Base-by-base conservation (phyloP, 495 filamentous ascomycete genomes). In the Collariella sp. region DNA sequence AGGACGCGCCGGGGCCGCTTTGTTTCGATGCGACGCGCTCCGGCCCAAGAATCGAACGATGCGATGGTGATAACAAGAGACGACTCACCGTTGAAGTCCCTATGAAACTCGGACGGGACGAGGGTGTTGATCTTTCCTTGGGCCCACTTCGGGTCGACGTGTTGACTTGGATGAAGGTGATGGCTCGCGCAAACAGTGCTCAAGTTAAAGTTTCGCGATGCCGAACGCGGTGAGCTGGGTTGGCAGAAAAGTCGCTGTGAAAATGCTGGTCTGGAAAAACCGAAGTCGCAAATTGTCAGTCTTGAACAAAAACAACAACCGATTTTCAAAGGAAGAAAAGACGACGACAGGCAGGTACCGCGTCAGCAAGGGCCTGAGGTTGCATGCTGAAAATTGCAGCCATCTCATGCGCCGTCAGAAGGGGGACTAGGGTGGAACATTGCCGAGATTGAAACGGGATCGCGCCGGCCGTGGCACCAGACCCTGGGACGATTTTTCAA, bases 381-480 rank as follows among this genome's bases (percentile, higher is more conserved):
- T 35, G 60, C 56, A 46, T 52, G 48, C 35, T 54, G 58, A 65
- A 62, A 59, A 60, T 63, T 61, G 58, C 60, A 63, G 58, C 55
- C 47, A 58, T 49, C 63, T 63, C 60, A 70, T 68, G 67, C 67
- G 56, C 54, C 62, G 45, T 56, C 61, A 55, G 48, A 66, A 62
- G 52, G 35, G 58, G 67, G 40, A 62, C 66, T 70, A 70, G 67
- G 61, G 66, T 70, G 67, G 63, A 68, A 70, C 67, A 60, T 56
- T 68, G 67, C 66, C 67, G 67, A 70, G 60, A 70, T 70, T 67
- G 66, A 68, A 70, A 70, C 64, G 64, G 67, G 60, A 61, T 59
- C 57, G 60, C 53, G 60, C 57, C 59, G 58, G 61, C 35, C 48
- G 44, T 62, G 52, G 49, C 52, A 60, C 47, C 47, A 58, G 24